These are phyloP conservation scores for Apophysomyces sp. DNA, from an alignment of 371 early-diverging fungal species.

Conservation along the genomic window DNA sequence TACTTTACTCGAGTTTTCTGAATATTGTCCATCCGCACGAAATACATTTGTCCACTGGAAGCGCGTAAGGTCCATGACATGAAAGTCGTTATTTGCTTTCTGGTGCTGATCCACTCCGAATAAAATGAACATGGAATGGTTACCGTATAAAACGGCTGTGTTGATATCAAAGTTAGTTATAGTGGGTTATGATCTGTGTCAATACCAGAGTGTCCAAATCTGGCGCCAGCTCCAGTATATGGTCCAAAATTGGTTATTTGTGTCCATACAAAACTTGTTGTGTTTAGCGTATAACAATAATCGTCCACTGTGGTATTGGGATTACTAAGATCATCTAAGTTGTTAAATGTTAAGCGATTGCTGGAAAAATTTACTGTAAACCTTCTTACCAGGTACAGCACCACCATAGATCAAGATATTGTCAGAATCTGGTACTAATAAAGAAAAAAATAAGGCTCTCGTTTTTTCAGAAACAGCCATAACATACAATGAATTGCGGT, in stretches of 20 bases:
- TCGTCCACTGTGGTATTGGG: not conserved
- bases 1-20: not conserved
- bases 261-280: not conserved
- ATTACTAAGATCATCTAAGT: not conserved
- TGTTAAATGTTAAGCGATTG: not conserved
- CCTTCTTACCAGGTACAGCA: not conserved
- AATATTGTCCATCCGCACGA: not conserved
- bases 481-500: not conserved
- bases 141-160: not conserved
- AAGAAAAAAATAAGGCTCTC: not conserved
- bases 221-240: not conserved
- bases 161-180: too few species aligned
- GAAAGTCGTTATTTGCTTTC: not conserved
- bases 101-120: not conserved
- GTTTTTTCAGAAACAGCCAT: not conserved
- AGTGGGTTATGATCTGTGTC: not conserved
- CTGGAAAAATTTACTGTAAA: not conserved
- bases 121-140: not conserved
- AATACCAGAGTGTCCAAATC: not conserved
- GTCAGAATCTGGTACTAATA: not conserved
- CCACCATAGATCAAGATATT: not conserved
- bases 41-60: not conserved
- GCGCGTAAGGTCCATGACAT: not conserved
- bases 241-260: not conserved
- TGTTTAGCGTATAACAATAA: not conserved